Evolutionary conservation across 352 stramenopile genomes (phyloP).

Genomic region (Pythium volutum): DNA sequence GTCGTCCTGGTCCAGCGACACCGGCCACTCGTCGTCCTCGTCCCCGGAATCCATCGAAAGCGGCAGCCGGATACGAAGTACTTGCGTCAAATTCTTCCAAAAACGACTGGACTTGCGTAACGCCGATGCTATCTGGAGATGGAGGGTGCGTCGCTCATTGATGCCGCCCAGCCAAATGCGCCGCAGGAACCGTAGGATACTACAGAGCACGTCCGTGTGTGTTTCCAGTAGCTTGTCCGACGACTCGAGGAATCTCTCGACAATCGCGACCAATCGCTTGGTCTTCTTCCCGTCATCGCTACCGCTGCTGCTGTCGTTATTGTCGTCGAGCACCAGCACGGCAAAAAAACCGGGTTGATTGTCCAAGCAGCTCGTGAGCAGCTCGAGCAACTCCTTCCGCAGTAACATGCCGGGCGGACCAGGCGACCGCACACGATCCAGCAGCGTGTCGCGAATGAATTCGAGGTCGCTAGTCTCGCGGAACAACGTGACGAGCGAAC

Average conservation of each 20-base stretch:
- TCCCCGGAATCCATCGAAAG: slow-evolving; percentile 29
- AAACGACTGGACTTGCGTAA: slow-evolving; percentile 40
- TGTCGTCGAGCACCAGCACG: slow-evolving; percentile 44
- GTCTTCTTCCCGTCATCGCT: slow-evolving; percentile 3
- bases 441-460: slow-evolving; percentile 38
- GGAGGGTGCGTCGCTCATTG: slow-evolving; percentile 32
- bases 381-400: slow-evolving; percentile 42
- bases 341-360: slow-evolving; percentile 63
- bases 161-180: slow-evolving; percentile 57
- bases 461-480: slow-evolving; percentile 37
- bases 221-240: slow-evolving; percentile 60
- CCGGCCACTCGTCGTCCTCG: slow-evolving; percentile 25
- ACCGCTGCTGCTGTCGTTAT: neutral
- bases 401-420: neutral
- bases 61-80: slow-evolving; percentile 56
- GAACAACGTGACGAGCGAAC: slow-evolving; percentile 55
- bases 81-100: slow-evolving; percentile 57
- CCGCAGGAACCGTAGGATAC: slow-evolving; percentile 49
- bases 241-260: slow-evolving; percentile 52
- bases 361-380: slow-evolving; percentile 53
- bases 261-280: slow-evolving; percentile 34
- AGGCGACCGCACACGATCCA: slow-evolving; percentile 34
- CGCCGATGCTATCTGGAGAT: slow-evolving; percentile 44
- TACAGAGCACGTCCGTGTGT: slow-evolving; percentile 54
- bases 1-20: slow-evolving; percentile 24